Conservation (phyloP, 495 filamentous ascomycete species). For the Margaritispora aquatica region DNA sequence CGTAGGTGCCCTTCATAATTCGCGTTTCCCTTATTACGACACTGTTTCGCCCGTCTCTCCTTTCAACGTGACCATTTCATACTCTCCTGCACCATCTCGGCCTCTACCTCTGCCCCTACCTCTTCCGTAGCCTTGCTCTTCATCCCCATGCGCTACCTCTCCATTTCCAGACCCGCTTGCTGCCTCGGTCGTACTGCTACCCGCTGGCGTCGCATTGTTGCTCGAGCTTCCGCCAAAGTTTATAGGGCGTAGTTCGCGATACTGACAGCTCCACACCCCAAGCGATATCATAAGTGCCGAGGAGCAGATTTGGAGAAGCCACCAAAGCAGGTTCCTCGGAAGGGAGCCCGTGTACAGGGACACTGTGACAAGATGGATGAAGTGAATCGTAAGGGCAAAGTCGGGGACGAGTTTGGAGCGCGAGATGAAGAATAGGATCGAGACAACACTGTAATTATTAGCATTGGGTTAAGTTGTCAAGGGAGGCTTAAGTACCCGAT, state of each 20-base stretch:
- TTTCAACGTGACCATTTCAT: conserved; percentile 74
- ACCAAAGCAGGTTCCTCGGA: conserved; percentile 79
- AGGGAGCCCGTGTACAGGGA: conserved; percentile 68
- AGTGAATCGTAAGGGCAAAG: conserved; percentile 85
- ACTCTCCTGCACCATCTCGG: conserved; percentile 59
- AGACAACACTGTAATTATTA: conserved; percentile 50
- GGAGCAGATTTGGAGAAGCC: conserved; percentile 68
- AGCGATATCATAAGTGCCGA: conserved; percentile 62
- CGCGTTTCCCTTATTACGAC: neutral
- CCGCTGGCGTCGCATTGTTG: conserved; percentile 25
- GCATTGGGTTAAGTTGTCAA: neutral
- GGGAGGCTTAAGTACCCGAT: conserved; percentile 48
- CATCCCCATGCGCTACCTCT: conserved; percentile 21
- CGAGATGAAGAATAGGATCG: conserved; percentile 72
- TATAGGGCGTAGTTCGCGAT: conserved; percentile 83
- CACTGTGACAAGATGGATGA: conserved; percentile 75
- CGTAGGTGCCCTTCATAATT: neutral
- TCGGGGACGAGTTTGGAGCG: conserved; percentile 90
- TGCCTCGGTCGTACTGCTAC: conserved; percentile 21
- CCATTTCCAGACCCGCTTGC: conserved; percentile 22
- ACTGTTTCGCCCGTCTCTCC: conserved; percentile 14
- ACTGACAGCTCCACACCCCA: conserved; percentile 87
- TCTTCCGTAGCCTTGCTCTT: conserved; percentile 44
- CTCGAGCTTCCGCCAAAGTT: conserved; percentile 61
- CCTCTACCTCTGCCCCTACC: conserved; percentile 46